Evolutionary conservation across 352 stramenopile species (phyloP).

Genomic region (Globisporangium nodosum): DNA sequence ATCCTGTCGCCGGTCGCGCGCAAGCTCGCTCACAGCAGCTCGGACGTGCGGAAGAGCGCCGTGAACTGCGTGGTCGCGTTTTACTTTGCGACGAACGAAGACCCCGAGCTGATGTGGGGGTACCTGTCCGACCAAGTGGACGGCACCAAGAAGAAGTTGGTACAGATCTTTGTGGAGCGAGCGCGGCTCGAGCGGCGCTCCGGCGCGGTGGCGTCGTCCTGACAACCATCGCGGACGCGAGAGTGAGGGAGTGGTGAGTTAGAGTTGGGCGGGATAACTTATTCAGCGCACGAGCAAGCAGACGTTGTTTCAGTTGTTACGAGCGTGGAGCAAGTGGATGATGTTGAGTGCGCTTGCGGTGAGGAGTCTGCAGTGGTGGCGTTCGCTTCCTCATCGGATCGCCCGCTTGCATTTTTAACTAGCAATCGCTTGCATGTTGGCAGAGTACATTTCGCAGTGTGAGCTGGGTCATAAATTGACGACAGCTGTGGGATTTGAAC

Average conservation of each 20-base stretch:
- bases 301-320: background rate
- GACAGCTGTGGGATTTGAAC: constrained; percentile 8
- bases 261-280: constrained; percentile 6
- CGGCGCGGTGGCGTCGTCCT: background rate
- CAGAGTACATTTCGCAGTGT: background rate
- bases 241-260: constrained; percentile 1
- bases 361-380: no score
- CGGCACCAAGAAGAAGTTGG: constrained; percentile 41
- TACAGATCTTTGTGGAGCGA: constrained; percentile 77
- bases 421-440: background rate
- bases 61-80: constrained; percentile 67
- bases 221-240: background rate
- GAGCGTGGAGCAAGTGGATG: background rate
- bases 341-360: background rate
- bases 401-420: no score
- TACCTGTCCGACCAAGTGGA: constrained; percentile 48
- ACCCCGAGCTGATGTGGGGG: constrained; percentile 25
- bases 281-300: constrained; percentile 1
- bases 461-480: background rate
- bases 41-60: constrained; percentile 57
- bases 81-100: constrained; percentile 54
- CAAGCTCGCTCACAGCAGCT: constrained; percentile 42
- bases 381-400: no score
- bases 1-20: constrained; percentile 29
- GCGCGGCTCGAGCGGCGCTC: constrained; percentile 32